Base-by-base conservation (phyloP, 305 asterid genomes). In the Withania somnifera region DNA sequence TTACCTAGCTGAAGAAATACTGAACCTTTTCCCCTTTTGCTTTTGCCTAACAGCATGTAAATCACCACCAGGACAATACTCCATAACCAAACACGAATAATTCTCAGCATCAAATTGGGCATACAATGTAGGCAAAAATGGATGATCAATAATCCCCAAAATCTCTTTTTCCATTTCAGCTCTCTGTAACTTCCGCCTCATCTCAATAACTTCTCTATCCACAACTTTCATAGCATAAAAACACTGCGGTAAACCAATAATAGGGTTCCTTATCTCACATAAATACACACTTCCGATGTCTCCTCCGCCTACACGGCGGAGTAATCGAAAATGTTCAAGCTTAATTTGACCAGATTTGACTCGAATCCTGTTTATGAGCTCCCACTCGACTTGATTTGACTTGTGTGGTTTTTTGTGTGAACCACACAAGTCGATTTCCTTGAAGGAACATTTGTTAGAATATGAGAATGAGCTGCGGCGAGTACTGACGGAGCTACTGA, bases 211-310 rank as follows among this genome's bases (percentile, higher is more conserved):
- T 77, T 88, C 91, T 82, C 83, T 87, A 20, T 88, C 91, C 81
- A 88, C 91, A n/a, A 88, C 90, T 6, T 88, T 88, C 89, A 88
- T 84, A 2, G 91, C 89, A 17, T 88, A 88, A 11, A 85, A 88
- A 24, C 91, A 85, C 32, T 77, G 89, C 17, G 84, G 84, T 26
- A 83, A 64, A 22, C 89, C 90, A 13, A 81, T 79, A 20, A 86
- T 80, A 3, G 88, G 87, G 42, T 85, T 88, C 32, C 89, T 54
- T 28, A 88, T 85, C 84, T 86, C 86, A 40, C 91, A 88, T 3
- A 88, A 84, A 11, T 88, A 88, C 3, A 88, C 91, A 42, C 85
- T 85, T 7, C 91, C 91, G 2, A 88, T 85, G 3, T 88, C 91
- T 3, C 91, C 91, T 40, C 89, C 83, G 0, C 91, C 91, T 0